Base-by-base conservation (phyloP, 352 stramenopile species). In the Phytophthora pisi region DNA sequence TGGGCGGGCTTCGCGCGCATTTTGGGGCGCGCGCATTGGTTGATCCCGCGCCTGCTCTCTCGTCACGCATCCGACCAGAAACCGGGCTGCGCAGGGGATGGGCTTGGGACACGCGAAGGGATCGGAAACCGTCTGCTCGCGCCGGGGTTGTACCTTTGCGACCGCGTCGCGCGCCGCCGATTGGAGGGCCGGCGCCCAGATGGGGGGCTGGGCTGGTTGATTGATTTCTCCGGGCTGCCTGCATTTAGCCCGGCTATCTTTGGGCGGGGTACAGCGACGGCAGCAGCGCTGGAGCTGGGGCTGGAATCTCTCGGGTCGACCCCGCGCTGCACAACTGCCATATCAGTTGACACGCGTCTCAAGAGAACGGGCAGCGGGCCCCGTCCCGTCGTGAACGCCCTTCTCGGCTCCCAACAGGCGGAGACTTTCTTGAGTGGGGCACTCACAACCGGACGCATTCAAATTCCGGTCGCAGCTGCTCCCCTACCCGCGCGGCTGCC, bases 11-110 rank as follows among this genome's bases (percentile, higher is more conserved):
- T 20, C 11, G 54, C 52, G 57, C 34, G 64, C 45, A 30, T 30
- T 30, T 30, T 30, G 23, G 66, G 51, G 0, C 8, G 9, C 18
- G 9, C 9, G 45, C 23, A 77, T 77, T 77, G 64, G 69, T 73
- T 77, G 28, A 74, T 77, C 65, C 18, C 18, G 16, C 46, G 46
- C 52, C 57, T 62, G 26, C 66, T 74, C 65, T 75, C 53, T 77
- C 68, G 57, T 74, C 66, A 61, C 45, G 64, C 64, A 72, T 76
- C 68, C 28, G 36, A 15, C 40, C 59, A 76, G 64, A 72, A 66
- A 76, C 68, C 10, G 51, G 53, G 38, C 57, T 16, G 24, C 40
- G 13, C 5, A 50, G 15, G 40, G 43, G 68, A 72, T 76, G 69
- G 59, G 56, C 59, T 36, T 74, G 66, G 6, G 66, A 75, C 61